Percentiles rank a stretch among this genome's conserved stretches.
phyloP scores from a whole-genome alignment of 116 monocot genomes.

The Cymodocea nodosa region DNA sequence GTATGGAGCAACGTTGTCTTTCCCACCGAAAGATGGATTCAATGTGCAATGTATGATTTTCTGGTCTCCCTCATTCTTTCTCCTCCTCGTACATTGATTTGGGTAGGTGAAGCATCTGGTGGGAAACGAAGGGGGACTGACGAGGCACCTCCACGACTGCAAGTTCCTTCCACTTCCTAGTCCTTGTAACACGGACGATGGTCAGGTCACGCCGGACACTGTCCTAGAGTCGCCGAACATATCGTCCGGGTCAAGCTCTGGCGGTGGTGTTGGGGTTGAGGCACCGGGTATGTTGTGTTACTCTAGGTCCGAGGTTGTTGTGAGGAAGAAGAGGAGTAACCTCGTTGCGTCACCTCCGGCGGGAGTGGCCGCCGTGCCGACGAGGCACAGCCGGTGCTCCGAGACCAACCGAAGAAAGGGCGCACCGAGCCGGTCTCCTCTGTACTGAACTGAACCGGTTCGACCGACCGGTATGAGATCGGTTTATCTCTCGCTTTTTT shows the following conservation, averaged over 20 bases:
- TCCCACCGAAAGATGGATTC: background rate
- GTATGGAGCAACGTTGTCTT: constrained; percentile 9
- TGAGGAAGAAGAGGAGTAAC: constrained; percentile 16
- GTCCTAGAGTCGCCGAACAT: constrained; percentile 31
- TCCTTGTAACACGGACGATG: constrained; percentile 38
- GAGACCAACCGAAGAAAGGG: constrained; percentile 40
- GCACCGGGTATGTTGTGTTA: background rate
- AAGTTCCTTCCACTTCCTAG: constrained; percentile 43
- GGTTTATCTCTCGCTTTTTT: background rate
- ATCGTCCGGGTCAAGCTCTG: constrained; percentile 17
- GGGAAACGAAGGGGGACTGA: constrained; percentile 24
- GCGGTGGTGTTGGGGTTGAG: background rate
- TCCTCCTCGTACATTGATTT: background rate
- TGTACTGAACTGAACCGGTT: constrained; percentile 23
- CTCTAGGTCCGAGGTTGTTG: constrained; percentile 3
- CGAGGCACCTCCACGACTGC: constrained; percentile 38
- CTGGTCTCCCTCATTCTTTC: background rate
- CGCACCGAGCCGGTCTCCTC: constrained; percentile 44
- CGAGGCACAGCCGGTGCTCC: background rate
- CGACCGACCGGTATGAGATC: background rate
- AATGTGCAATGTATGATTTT: no score
- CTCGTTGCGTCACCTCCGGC: background rate
- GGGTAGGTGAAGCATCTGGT: constrained; percentile 48
- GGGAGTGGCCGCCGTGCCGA: background rate
- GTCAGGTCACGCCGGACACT: constrained; percentile 48